Evolutionary conservation across 768 basidiomycete species (phyloP).

Genomic region (Chalciporus chontae): DNA sequence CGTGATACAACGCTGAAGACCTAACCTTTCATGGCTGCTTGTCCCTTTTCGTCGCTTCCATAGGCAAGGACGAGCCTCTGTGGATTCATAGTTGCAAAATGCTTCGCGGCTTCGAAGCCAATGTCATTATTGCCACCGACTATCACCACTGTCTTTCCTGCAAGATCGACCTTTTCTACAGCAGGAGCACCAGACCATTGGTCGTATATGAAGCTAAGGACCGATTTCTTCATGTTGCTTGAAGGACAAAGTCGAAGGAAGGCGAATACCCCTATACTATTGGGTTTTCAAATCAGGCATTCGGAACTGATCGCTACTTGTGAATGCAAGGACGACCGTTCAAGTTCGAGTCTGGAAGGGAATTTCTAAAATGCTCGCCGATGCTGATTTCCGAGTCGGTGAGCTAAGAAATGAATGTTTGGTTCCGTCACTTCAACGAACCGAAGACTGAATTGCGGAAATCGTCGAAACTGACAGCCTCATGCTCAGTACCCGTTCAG

Average conservation of each 20-base stretch:
- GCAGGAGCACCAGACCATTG: constrained; percentile 9
- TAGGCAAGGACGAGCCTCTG: constrained; percentile 19
- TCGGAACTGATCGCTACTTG: too few species aligned
- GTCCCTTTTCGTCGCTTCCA: constrained; percentile 13
- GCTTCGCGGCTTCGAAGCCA: constrained; percentile 24
- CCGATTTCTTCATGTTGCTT: constrained; percentile 2
- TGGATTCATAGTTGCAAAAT: constrained; percentile 24
- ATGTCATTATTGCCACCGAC: constrained; percentile 24
- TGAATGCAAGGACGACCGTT: too few species aligned
- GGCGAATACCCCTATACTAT: too few species aligned
- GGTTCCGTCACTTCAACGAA: not conserved
- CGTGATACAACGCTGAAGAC: too few species aligned
- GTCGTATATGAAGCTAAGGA: not conserved
- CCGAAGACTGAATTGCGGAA: not conserved
- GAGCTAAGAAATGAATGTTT: too few species aligned
- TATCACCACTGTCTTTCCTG: constrained; percentile 24
- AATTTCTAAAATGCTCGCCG: constrained; percentile 59
- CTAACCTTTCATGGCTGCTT: constrained; percentile 16
- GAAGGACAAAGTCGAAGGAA: too few species aligned
- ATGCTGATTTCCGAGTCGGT: too few species aligned
- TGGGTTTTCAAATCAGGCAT: too few species aligned
- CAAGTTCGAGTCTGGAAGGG: constrained; percentile 88
- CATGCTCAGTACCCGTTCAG: constrained; percentile 7
- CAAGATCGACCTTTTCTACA: constrained; percentile 12
- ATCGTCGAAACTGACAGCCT: not conserved